Evolutionary conservation across 2,329 filamentous ascomycete genomes (phyloP).

Genomic region (Fusarium subglutinans): DNA sequence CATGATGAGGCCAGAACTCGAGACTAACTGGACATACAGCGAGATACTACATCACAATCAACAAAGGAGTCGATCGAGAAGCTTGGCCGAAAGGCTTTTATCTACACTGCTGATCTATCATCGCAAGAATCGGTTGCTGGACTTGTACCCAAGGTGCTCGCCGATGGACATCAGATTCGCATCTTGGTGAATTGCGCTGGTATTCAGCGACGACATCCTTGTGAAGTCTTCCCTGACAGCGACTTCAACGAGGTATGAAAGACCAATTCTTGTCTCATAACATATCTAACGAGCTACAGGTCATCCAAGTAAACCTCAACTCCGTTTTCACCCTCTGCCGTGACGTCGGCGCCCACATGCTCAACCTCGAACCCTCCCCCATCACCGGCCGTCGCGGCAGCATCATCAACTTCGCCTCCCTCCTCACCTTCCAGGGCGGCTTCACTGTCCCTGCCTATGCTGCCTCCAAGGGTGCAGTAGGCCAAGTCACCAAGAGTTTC

Average conservation of each 20-base stretch:
- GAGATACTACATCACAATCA: constrained; percentile 52
- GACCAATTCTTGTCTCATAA: background rate
- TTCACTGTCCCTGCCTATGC: constrained; percentile 90
- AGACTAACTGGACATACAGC: constrained; percentile 43
- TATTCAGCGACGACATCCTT: constrained; percentile 82
- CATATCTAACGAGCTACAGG: constrained; percentile 50
- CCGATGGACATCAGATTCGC: constrained; percentile 71
- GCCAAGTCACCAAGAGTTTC: constrained; percentile 84
- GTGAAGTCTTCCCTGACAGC: constrained; percentile 76
- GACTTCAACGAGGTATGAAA: constrained; percentile 74
- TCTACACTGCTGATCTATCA: constrained; percentile 77
- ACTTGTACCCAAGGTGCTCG: constrained; percentile 69
- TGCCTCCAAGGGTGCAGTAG: constrained; percentile 84
- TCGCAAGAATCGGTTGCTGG: constrained; percentile 66
- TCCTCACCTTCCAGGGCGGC: constrained; percentile 87
- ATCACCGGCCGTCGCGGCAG: constrained; percentile 67
- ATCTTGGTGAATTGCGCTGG: constrained; percentile 89
- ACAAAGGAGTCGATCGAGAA: constrained; percentile 71
- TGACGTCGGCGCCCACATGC: constrained; percentile 82
- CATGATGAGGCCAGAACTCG: background rate
- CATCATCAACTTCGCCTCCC: constrained; percentile 86
- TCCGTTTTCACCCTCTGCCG: constrained; percentile 82
- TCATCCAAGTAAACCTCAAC: constrained; percentile 87
- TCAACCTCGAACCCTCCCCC: constrained; percentile 60
- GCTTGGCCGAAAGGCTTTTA: constrained; percentile 71